These are phyloP conservation scores for Gyromitra esculenta DNA, from an alignment of 2,329 filamentous ascomycete genomes.

Conservation along the genomic window DNA sequence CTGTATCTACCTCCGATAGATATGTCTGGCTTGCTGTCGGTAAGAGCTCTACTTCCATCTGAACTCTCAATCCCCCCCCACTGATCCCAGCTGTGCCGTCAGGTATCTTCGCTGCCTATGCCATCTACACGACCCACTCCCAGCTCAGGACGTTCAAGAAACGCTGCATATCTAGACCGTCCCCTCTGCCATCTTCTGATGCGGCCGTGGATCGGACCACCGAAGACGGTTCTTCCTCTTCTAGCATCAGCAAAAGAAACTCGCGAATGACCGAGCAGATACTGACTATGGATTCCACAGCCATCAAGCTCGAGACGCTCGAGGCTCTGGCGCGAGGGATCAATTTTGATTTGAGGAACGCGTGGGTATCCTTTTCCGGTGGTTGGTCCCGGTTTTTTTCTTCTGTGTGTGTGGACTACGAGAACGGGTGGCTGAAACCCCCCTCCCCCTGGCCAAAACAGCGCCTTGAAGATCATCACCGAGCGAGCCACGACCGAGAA, in stretches of 20 bases:
- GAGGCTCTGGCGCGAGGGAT: constrained; percentile 52
- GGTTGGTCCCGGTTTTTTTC: not conserved
- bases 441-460: not conserved
- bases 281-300: constrained; percentile 48
- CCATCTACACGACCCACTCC: constrained; percentile 42
- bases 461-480: constrained; percentile 55
- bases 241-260: constrained; percentile 26
- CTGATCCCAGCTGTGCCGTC: not conserved
- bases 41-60: not conserved
- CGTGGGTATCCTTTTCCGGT: constrained; percentile 38
- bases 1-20: constrained; percentile 20
- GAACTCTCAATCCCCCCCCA: not conserved
- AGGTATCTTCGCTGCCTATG: constrained; percentile 51
- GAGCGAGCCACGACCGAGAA: constrained; percentile 51
- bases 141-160: constrained; percentile 51
- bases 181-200: constrained; percentile 32
- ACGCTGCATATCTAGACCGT: constrained; percentile 49
- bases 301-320: constrained; percentile 54
- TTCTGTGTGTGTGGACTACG: not conserved
- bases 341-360: constrained; percentile 54
- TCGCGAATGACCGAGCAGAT: constrained; percentile 43
- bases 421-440: constrained; percentile 16
- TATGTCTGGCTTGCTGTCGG: constrained; percentile 42
- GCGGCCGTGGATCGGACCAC: constrained; percentile 52
- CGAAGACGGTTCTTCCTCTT: constrained; percentile 52